Percentiles rank a stretch among this genome's conserved stretches.
phyloP scores from a whole-genome alignment of 164 flowering plant genomes.

The Vitis labrusca region DNA sequence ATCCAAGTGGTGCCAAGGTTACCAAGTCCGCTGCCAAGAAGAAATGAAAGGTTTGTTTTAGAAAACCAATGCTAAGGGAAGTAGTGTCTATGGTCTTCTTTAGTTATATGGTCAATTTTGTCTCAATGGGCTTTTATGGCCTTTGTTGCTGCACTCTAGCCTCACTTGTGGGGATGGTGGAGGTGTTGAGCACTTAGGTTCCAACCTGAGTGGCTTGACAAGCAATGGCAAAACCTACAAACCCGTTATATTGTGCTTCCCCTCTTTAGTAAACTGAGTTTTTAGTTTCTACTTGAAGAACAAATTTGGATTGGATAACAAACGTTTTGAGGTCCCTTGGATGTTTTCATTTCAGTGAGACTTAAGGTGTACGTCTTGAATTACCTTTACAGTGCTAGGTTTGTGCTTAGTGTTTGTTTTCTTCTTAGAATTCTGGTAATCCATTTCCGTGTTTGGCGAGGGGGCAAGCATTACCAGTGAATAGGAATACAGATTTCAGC shows the following conservation, averaged over 20 bases:
- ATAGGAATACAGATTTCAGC: too few relatives aligned
- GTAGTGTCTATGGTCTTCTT: background rate
- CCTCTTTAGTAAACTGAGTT: background rate
- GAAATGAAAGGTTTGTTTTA: conserved; percentile 7
- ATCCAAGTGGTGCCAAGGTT: too few relatives aligned
- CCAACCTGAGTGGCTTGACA: conserved; percentile 16
- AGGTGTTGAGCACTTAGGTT: conserved; percentile 8
- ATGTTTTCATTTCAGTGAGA: background rate
- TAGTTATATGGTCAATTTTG: background rate
- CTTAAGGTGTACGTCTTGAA: background rate
- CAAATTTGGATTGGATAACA: background rate
- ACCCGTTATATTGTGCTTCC: background rate
- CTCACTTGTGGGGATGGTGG: conserved; percentile 16
- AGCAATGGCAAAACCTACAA: conserved; percentile 3
- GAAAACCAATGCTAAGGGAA: background rate
- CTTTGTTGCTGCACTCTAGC: conserved; percentile 10
- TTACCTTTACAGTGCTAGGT: background rate
- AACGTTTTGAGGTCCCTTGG: background rate
- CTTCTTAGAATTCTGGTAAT: too few relatives aligned
- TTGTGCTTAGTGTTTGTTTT: background rate
- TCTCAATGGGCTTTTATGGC: background rate
- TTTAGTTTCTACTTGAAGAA: background rate
- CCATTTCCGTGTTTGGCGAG: too few relatives aligned
- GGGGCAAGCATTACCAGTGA: too few relatives aligned
- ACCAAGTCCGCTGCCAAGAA: background rate